A percentile compares a stretch with the other conserved stretches of the same genome.
These are phyloP conservation scores for Cladophialophora psammophila DNA, from an alignment of 2,329 filamentous ascomycete genomes.

Conservation along the genomic window DNA sequence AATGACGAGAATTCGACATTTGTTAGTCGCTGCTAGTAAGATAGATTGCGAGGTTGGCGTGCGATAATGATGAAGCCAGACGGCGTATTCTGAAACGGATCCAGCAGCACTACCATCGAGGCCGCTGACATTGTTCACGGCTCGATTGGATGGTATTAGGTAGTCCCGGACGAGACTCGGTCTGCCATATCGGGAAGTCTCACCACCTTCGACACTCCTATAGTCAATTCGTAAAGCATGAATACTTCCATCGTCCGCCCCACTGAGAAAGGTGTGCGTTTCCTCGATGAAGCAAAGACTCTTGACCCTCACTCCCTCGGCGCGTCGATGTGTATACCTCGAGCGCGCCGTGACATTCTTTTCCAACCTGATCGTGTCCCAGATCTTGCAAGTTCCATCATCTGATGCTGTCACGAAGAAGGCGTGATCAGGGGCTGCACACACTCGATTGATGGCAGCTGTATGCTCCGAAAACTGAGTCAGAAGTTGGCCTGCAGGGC, in stretches of 20 bases:
- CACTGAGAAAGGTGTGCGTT: constrained; percentile 91
- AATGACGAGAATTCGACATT: constrained; percentile 80
- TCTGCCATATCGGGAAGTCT: constrained; percentile 76
- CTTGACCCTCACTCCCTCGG: constrained; percentile 73
- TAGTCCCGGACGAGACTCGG: constrained; percentile 79
- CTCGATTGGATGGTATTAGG: constrained; percentile 64
- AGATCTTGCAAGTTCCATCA: constrained; percentile 88
- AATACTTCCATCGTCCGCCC: constrained; percentile 86
- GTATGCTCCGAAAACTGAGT: constrained; percentile 89
- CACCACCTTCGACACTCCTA: constrained; percentile 61
- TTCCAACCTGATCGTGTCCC: constrained; percentile 90
- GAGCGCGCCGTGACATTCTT: constrained; percentile 89
- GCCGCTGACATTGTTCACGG: constrained; percentile 80
- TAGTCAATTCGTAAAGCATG: constrained; percentile 87
- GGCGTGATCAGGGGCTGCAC: constrained; percentile 84
- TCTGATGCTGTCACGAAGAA: constrained; percentile 96
- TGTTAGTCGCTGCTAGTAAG: constrained; percentile 84
- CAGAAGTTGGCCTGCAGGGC: constrained; percentile 81
- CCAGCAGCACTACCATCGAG: constrained; percentile 69
- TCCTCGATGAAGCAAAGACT: constrained; percentile 90
- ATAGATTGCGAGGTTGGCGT: constrained; percentile 77
- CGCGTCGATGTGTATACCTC: constrained; percentile 82
- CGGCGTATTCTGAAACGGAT: constrained; percentile 70
- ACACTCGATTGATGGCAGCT: constrained; percentile 79
- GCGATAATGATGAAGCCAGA: constrained; percentile 93